These are phyloP conservation scores for Cladophialophora chaetospira DNA, from an alignment of 2,329 filamentous ascomycete species.

Conservation along the genomic window DNA sequence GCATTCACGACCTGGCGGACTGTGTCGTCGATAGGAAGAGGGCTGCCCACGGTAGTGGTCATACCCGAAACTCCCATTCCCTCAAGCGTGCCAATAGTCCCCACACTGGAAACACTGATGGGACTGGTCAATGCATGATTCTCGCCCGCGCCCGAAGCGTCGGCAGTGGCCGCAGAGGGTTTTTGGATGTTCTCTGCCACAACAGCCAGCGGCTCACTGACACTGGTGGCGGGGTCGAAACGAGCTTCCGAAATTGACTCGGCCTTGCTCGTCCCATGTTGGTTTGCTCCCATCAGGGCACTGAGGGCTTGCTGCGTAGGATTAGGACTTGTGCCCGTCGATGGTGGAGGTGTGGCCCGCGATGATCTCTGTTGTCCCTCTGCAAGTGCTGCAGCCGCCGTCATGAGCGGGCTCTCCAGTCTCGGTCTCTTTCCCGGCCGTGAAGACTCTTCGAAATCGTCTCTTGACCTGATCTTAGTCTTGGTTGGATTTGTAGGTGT, in stretches of 20 bases:
- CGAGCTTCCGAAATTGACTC: constrained; percentile 28
- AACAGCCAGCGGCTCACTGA: constrained; percentile 53
- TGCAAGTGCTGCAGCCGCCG: constrained; percentile 58
- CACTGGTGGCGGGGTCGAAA: constrained; percentile 42
- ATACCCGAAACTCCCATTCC: constrained; percentile 54
- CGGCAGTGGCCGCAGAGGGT: constrained; percentile 41
- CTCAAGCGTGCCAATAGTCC: constrained; percentile 57
- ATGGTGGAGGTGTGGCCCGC: constrained; percentile 26
- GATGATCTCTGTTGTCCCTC: constrained; percentile 45
- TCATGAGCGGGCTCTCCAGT: constrained; percentile 43
- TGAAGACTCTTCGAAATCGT: constrained; percentile 33
- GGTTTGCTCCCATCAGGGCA: constrained; percentile 38
- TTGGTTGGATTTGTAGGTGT: constrained; percentile 6
- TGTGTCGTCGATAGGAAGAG: constrained; percentile 49
- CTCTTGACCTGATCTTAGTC: background rate
- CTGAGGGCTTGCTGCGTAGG: constrained; percentile 46
- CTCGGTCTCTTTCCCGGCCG: constrained; percentile 42
- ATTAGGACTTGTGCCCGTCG: constrained; percentile 41
- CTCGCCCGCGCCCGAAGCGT: constrained; percentile 41
- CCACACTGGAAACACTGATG: constrained; percentile 55
- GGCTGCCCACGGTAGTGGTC: constrained; percentile 51
- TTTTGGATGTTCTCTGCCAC: constrained; percentile 53
- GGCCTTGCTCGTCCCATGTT: constrained; percentile 37
- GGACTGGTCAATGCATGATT: constrained; percentile 55
- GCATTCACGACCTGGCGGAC: constrained; percentile 40